Percentiles rank a stretch among this genome's conserved stretches.
These are phyloP conservation scores for Wickerhamomyces silvicola DNA, from an alignment of 805 yeast species.

Conservation along the genomic window DNA sequence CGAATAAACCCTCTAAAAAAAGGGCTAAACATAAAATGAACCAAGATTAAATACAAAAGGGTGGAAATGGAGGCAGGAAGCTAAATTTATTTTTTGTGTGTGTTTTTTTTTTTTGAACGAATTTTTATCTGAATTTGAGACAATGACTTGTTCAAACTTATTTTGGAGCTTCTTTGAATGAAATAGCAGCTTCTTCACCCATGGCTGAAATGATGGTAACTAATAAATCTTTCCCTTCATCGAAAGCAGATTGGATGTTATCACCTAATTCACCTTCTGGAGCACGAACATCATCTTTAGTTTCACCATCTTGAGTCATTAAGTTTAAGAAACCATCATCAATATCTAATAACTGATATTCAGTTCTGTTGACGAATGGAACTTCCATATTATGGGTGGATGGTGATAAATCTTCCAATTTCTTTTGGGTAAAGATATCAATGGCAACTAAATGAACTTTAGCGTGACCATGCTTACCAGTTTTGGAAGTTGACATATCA, in stretches of 20 bases:
- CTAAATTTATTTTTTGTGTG: too few relatives aligned
- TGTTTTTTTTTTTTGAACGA: too few relatives aligned
- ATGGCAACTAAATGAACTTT: slow-evolving; percentile 99
- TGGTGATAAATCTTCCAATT: slow-evolving; percentile 99
- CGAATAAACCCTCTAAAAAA: too few relatives aligned
- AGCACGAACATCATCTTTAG: slow-evolving; percentile 97
- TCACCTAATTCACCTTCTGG: slow-evolving; percentile 99
- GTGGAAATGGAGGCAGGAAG: too few relatives aligned
- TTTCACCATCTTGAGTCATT: slow-evolving; percentile 96
- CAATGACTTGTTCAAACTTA: slow-evolving; percentile 5
- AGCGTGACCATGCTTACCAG: slow-evolving; percentile 99
- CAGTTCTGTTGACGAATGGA: slow-evolving; percentile 94
- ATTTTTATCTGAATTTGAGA: too few relatives aligned
- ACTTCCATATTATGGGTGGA: slow-evolving; percentile 99
- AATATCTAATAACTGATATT: slow-evolving; percentile 94
- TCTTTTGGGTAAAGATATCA: slow-evolving; percentile 98
- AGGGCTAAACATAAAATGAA: too few relatives aligned
- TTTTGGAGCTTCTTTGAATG: slow-evolving; percentile 98
- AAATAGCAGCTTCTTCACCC: slow-evolving; percentile 99
- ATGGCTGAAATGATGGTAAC: slow-evolving; percentile 96
- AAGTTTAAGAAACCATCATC: slow-evolving; percentile 97
- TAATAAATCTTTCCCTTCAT: slow-evolving; percentile 95
- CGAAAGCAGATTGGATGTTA: slow-evolving; percentile 84
- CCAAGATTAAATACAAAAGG: too few relatives aligned
- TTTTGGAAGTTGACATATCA: slow-evolving; percentile 99